Evolutionary conservation across 768 basidiomycete genomes (phyloP), one percentile per base, ranked within the genome.

Genomic region (Multifurca ochricompacta): DNA sequence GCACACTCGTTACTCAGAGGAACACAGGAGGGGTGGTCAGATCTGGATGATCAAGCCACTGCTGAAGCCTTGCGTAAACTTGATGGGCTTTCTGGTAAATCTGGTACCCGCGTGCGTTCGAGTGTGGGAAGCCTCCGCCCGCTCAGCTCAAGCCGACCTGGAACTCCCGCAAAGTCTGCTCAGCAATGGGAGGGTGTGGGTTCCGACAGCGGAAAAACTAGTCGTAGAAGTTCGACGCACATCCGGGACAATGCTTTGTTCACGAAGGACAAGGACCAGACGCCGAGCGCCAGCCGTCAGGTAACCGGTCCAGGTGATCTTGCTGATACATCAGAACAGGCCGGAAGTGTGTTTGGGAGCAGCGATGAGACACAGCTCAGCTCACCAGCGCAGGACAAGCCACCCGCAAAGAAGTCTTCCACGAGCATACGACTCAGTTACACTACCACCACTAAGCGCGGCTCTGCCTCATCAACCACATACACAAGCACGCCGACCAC

Each of bases 1-100:
- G 90, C 87, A 0, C 90, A 93, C 65, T 91, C 89, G 1, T 72
- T 91, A 50, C 77, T 92, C 23, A 81, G 88, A 60, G 91, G 91
- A 10, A 91, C 87, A 6, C 90, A 92, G 66, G 85, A 91, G 67
- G 91, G 91, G 25, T 92, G 89, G 89, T 85, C 85, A 14, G 87
- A 81, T 56, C 76, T 92, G 63, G 86, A 91, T 63, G 91, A 94
- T 65, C 84, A 89, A 62, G 85, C 85, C 14, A 93, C 95, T 6
- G 88, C 82, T 6, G 93, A 95, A 63, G 91, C 91, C 8, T 74
- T 99, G 32, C 81, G 93, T 51, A 96, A 95, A 70, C 71, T 99
- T 23, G 95, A 99, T 63, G 95, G 95, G 0, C 67, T 96, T 10
- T 79, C 80, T 10, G 85, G 85, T 1, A 88, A 86, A 50, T 11